Base-by-base conservation (phyloP, 1,284 basidiomycete genomes). In the Gymnopus androsaceus region DNA sequence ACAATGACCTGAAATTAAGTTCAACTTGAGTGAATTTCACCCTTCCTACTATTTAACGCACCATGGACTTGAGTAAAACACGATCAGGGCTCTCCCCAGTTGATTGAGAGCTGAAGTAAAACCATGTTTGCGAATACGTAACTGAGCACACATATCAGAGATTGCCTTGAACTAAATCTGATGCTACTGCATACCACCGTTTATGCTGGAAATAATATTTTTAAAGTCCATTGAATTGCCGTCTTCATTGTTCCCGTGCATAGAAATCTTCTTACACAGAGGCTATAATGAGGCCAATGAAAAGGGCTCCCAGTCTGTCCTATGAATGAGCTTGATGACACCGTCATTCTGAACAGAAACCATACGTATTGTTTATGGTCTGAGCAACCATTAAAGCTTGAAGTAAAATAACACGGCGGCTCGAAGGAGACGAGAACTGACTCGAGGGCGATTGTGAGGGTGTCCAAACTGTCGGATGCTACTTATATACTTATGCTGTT, bases 21-120 rank as follows among this genome's bases (percentile, higher is more conserved):
- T 27, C 17, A 27, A 25, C 28, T 9, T 19, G 4, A 30, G 30
- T 33, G 38, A 40, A 3, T n/a, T n/a, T n/a, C n/a, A n/a, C n/a
- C n/a, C n/a, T n/a, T n/a, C n/a, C n/a, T n/a, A n/a, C n/a, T n/a
- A n/a, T 12, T 27, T 5, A 27, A 17, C 15, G 25, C 17, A 42
- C 50, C 38, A 40, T 28, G 9, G n/a, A 17, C 23, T 51, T 40
- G 30, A 51, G 28, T 38, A 37, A 51, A 9, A 28, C 14, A n/a
- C 27, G 37, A 33, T 51, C 50, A 8, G 50, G 15, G 23, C 33
- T 40, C 14, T 42, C 40, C 6, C 50, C 27, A 15, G 12, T 33
- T n/a, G n/a, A n/a, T 1, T 51, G 50, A n/a, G 50, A 40, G 38
- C 36, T 51, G 50, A 51, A 51, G 37, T 51, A 51, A 38, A 51